Evolutionary conservation across 2,329 filamentous ascomycete genomes (phyloP).

Genomic region (Aureobasidium subglaciale): DNA sequence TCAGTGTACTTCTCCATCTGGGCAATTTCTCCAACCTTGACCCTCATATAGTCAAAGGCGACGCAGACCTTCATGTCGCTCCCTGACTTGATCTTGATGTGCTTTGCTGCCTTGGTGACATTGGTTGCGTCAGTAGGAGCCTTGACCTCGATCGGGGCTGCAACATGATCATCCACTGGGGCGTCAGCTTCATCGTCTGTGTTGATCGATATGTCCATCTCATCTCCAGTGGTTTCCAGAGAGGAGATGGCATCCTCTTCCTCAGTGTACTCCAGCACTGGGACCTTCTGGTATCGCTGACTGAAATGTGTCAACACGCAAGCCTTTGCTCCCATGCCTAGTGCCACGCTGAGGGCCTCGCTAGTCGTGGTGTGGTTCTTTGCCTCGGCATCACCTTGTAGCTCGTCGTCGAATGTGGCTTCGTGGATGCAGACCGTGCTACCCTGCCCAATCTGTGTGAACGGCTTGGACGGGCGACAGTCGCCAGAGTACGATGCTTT

Average conservation of each 20-base stretch:
- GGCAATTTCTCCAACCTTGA: slow-evolving; percentile 63
- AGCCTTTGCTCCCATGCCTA: slow-evolving; percentile 69
- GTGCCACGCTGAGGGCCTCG: slow-evolving; percentile 74
- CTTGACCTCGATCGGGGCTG: background rate
- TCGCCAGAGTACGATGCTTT: slow-evolving; percentile 92
- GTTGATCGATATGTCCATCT: slow-evolving; percentile 20
- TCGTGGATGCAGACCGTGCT: slow-evolving; percentile 88
- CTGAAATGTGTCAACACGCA: slow-evolving; percentile 91
- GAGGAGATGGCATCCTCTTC: slow-evolving; percentile 17
- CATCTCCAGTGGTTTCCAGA: slow-evolving; percentile 13
- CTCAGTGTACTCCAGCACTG: slow-evolving; percentile 40
- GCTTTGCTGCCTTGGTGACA: slow-evolving; percentile 21
- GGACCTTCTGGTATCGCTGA: slow-evolving; percentile 80
- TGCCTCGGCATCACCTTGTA: slow-evolving; percentile 65
- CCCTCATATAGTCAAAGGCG: slow-evolving; percentile 73
- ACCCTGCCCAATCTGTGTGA: slow-evolving; percentile 63
- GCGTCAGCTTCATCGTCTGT: slow-evolving; percentile 14
- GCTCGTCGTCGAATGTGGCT: slow-evolving; percentile 88
- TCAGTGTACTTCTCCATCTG: slow-evolving; percentile 57
- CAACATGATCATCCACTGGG: slow-evolving; percentile 17
- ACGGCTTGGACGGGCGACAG: slow-evolving; percentile 68
- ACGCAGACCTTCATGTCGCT: slow-evolving; percentile 59
- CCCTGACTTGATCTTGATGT: slow-evolving; percentile 31
- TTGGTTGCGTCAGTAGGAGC: background rate
- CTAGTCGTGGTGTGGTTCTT: slow-evolving; percentile 88